Evolutionary conservation across 2,329 filamentous ascomycete genomes (phyloP).

Genomic region (Pseudogymnoascus sp.): DNA sequence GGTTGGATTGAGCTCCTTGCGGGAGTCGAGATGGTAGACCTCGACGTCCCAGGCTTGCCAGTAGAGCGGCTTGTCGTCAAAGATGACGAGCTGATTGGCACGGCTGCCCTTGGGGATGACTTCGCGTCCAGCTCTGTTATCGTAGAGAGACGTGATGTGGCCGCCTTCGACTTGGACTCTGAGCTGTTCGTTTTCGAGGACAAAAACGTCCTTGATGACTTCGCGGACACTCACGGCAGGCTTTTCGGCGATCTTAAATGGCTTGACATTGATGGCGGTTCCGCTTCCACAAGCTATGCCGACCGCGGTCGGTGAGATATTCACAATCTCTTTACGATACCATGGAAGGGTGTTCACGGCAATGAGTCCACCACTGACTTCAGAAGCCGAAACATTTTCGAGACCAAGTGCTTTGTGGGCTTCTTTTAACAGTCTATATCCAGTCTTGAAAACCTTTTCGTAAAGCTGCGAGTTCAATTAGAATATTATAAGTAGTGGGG

Average conservation of each 20-base stretch:
- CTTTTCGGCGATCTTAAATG: slow-evolving; percentile 39
- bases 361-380: slow-evolving; percentile 41
- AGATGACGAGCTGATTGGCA: slow-evolving; percentile 87
- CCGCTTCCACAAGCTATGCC: slow-evolving; percentile 51
- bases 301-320: slow-evolving; percentile 45
- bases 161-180: slow-evolving; percentile 65
- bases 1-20: slow-evolving; percentile 62
- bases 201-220: slow-evolving; percentile 54
- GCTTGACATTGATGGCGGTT: slow-evolving; percentile 42
- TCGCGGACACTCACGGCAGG: slow-evolving; percentile 46
- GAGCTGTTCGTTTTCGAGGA: slow-evolving; percentile 71
- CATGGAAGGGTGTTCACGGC: slow-evolving; percentile 84
- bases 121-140: slow-evolving; percentile 65
- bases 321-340: slow-evolving; percentile 67
- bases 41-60: slow-evolving; percentile 99
- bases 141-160: slow-evolving; percentile 75
- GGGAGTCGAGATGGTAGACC: slow-evolving; percentile 85
- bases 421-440: slow-evolving; percentile 61
- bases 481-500: not conserved
- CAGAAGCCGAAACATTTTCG: slow-evolving; percentile 35
- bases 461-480: slow-evolving; percentile 52
- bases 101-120: slow-evolving; percentile 65
- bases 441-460: slow-evolving; percentile 69
- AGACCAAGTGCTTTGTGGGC: slow-evolving; percentile 62
- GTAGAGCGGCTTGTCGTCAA: slow-evolving; percentile 94